phyloP scores from a whole-genome alignment of 306 rosid genomes.

The Medicago truncatula region MtrunA17r5.0-ANR NC_053046.1:9018501-9019000 shows the following conservation, averaged over 20 bases:
- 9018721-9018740: conserved; percentile 59
- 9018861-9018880: conserved; percentile 57
- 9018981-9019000: conserved; percentile 60
- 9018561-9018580: conserved; percentile 64
- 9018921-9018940: conserved; percentile 56
- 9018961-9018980: conserved; percentile 54
- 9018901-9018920: conserved; percentile 58
- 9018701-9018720: conserved; percentile 57
- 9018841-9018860: conserved; percentile 55
- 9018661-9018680: conserved; percentile 49
- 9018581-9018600: conserved; percentile 71
- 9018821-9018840: conserved; percentile 64
- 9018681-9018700: conserved; percentile 73
- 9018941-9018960: conserved; percentile 47
- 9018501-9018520: conserved; percentile 54
- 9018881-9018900: conserved; percentile 62
- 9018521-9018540: conserved; percentile 58
- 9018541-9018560: conserved; percentile 70
- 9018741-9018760: conserved; percentile 51
- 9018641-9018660: conserved; percentile 53
- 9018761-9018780: conserved; percentile 67
- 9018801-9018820: conserved; percentile 64
- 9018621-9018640: conserved; percentile 64
- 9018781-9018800: conserved; percentile 63
- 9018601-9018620: conserved; percentile 66